A percentile compares a stretch with the other conserved stretches of the same genome.
Conservation (phyloP, 192 early-diverging fungal genomes). For the Backusella mclennaniae region DNA sequence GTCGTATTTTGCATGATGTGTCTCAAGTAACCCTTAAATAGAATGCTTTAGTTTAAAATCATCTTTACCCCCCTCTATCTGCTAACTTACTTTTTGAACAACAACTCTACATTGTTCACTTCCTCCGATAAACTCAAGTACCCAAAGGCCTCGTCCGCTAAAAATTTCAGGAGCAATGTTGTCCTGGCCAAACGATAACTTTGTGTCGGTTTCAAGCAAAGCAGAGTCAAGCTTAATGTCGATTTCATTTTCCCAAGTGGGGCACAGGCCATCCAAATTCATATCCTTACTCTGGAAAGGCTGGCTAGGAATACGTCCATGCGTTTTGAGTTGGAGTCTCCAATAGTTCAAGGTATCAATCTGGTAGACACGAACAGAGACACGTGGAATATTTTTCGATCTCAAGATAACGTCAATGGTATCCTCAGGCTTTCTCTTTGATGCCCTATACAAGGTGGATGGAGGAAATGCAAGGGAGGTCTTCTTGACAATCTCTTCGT, state of each 20-base stretch:
- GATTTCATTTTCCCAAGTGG: slow-evolving; percentile 39
- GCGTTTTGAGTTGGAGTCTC: slow-evolving; percentile 11
- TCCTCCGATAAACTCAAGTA: slow-evolving; percentile 47
- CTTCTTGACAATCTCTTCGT: slow-evolving; percentile 1
- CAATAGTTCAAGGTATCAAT: slow-evolving; percentile 46
- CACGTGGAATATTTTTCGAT: slow-evolving; percentile 39
- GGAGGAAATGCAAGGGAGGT: slow-evolving; percentile 6
- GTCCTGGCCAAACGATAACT: slow-evolving; percentile 31
- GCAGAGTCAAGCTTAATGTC: slow-evolving; percentile 4
- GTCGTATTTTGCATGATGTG: slow-evolving; percentile 41
- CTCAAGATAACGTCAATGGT: slow-evolving; percentile 29
- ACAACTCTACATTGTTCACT: slow-evolving; percentile 38
- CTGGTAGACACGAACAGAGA: slow-evolving; percentile 44
- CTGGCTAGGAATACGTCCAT: slow-evolving; percentile 1
- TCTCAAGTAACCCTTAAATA: slow-evolving; percentile 39
- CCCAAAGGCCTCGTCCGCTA: slow-evolving; percentile 44
- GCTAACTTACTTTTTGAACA: slow-evolving; percentile 41
- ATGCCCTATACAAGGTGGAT: not conserved
- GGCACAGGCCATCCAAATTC: slow-evolving; percentile 46
- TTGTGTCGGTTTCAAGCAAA: slow-evolving; percentile 19
- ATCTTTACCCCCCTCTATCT: not conserved
- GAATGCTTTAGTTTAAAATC: not conserved
- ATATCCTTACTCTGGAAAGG: not conserved
- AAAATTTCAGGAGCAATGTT: slow-evolving; percentile 35
- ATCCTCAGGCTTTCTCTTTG: slow-evolving; percentile 28